Percentiles rank a stretch among this genome's conserved stretches.
phyloP scores from a whole-genome alignment of 495 filamentous ascomycete genomes.

The Aspergillus egyptiacus region DNA sequence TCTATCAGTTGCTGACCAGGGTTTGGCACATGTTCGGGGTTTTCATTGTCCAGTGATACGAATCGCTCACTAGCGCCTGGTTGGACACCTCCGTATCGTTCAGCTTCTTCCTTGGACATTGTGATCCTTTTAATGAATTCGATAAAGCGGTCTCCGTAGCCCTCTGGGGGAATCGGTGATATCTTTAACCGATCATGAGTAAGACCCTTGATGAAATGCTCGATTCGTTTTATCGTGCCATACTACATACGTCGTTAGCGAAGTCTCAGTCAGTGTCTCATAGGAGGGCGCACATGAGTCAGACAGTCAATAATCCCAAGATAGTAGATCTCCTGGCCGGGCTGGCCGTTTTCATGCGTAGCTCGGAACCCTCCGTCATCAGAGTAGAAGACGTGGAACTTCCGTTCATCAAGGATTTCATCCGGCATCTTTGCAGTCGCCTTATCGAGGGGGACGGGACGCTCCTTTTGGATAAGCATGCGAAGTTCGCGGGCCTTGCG shows the following conservation, averaged over 20 bases:
- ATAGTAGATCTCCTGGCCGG: slow-evolving; percentile 93
- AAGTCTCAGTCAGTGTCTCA: background rate
- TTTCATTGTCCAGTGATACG: slow-evolving; percentile 43
- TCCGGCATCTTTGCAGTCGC: slow-evolving; percentile 83
- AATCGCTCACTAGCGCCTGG: slow-evolving; percentile 35
- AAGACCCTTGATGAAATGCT: slow-evolving; percentile 91
- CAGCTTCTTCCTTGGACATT: slow-evolving; percentile 78
- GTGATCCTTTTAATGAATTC: slow-evolving; percentile 88
- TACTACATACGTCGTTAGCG: slow-evolving; percentile 48
- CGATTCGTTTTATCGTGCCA: slow-evolving; percentile 77
- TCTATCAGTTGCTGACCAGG: slow-evolving; percentile 52
- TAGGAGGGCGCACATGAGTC: slow-evolving; percentile 67
- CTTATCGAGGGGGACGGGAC: slow-evolving; percentile 84
- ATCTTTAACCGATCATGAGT: slow-evolving; percentile 76
- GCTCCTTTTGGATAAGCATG: slow-evolving; percentile 86
- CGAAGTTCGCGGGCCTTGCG: slow-evolving; percentile 87
- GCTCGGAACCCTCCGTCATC: slow-evolving; percentile 93
- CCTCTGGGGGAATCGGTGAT: slow-evolving; percentile 84
- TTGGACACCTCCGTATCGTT: slow-evolving; percentile 55
- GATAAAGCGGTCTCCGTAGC: slow-evolving; percentile 91
- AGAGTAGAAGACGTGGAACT: slow-evolving; percentile 73
- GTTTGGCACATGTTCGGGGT: slow-evolving; percentile 48
- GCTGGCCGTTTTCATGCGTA: slow-evolving; percentile 80
- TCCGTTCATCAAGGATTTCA: slow-evolving; percentile 64
- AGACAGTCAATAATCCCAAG: slow-evolving; percentile 96